Percentiles rank a stretch among this genome's conserved stretches.
Conservation (phyloP, 805 yeast species). For the Kodamaea leandrae region DNA sequence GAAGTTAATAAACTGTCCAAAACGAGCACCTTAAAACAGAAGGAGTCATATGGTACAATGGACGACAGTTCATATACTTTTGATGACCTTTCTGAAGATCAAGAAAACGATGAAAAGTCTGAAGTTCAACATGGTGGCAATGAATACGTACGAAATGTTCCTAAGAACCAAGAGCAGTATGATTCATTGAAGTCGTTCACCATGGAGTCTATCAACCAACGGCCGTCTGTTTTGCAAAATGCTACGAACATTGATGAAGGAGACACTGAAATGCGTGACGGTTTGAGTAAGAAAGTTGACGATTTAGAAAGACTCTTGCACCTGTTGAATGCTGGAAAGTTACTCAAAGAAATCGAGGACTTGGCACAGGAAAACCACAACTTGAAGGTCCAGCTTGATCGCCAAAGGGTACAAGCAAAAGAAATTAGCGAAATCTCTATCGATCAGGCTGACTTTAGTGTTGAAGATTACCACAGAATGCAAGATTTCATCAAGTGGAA, state of each 20-base stretch:
- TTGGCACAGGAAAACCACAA: slow-evolving; percentile 17
- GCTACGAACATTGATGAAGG: slow-evolving; percentile 9
- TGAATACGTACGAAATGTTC: neutral
- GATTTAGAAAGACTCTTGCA: slow-evolving; percentile 17
- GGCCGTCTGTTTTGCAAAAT: slow-evolving; percentile 13
- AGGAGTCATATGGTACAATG: slow-evolving; percentile 5
- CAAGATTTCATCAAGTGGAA: slow-evolving; percentile 35
- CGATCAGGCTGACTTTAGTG: slow-evolving; percentile 23
- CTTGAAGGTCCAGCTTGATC: slow-evolving; percentile 12
- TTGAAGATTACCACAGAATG: slow-evolving; percentile 16
- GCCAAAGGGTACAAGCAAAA: slow-evolving; percentile 8
- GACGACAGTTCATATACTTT: slow-evolving; percentile 31
- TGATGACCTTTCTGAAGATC: slow-evolving; percentile 25
- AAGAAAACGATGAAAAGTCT: slow-evolving; percentile 3
- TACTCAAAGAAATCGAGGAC: slow-evolving; percentile 13
- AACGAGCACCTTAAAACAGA: slow-evolving; percentile 2
- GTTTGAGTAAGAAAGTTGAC: slow-evolving; percentile 10
- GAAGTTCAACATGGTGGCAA: neutral
- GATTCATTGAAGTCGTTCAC: slow-evolving; percentile 5
- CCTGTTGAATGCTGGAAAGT: slow-evolving; percentile 10
- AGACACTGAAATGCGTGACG: neutral
- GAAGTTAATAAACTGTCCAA: neutral
- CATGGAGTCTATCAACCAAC: slow-evolving; percentile 3
- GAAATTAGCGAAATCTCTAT: slow-evolving; percentile 16
- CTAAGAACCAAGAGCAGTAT: neutral